These are phyloP conservation scores for Penicillium sumatraense DNA, from an alignment of 2,329 filamentous ascomycete genomes.

Conservation along the genomic window DNA sequence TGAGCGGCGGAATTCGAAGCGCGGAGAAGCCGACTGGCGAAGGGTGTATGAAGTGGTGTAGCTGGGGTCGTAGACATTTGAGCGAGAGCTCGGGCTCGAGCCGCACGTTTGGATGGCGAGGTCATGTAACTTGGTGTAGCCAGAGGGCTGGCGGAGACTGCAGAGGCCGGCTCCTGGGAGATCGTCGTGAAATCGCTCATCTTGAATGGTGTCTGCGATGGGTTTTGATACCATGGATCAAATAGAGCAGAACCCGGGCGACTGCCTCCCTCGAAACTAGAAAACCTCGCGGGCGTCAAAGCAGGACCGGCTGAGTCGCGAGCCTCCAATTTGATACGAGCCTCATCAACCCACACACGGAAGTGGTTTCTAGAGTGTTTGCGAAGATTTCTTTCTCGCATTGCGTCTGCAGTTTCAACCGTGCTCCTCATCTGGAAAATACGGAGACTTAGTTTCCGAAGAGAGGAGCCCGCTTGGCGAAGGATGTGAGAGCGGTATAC, in stretches of 20 bases:
- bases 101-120: conserved; percentile 53
- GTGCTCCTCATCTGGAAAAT: conserved; percentile 59
- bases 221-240: conserved; percentile 40
- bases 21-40: conserved; percentile 44
- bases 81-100: conserved; percentile 46
- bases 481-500: conserved; percentile 54
- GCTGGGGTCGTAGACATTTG: conserved; percentile 51
- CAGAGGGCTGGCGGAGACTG: conserved; percentile 40
- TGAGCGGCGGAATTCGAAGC: conserved; percentile 26
- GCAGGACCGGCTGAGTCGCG: conserved; percentile 35
- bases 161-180: conserved; percentile 35
- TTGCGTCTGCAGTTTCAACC: conserved; percentile 57
- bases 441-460: conserved; percentile 63
- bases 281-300: conserved; percentile 31
- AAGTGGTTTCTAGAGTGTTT: conserved; percentile 62
- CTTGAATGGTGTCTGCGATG: conserved; percentile 42
- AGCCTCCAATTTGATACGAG: conserved; percentile 36
- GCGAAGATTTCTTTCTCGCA: conserved; percentile 57
- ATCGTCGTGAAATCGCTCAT: conserved; percentile 39
- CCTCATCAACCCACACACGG: conserved; percentile 58
- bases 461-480: conserved; percentile 49
- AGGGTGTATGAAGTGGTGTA: conserved; percentile 49
- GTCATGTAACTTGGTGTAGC: conserved; percentile 48
- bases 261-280: conserved; percentile 22
- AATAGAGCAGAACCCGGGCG: conserved; percentile 34